These are phyloP conservation scores for Podaxis pistillaris DNA, from an alignment of 768 basidiomycete species.

Conservation along the genomic window DNA sequence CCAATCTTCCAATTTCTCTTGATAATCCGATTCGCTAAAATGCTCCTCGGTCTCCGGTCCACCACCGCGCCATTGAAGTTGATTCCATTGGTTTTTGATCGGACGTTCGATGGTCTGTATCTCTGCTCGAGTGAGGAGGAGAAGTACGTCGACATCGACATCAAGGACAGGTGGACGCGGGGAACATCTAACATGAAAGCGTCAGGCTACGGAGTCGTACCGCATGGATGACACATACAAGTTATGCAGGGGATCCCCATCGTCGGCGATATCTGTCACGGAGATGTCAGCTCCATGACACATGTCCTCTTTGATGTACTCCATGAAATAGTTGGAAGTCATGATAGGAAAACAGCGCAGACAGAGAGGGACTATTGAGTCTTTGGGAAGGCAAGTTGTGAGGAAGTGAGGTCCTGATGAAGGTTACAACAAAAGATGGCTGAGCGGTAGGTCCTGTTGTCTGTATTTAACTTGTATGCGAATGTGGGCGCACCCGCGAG, in stretches of 20 bases:
- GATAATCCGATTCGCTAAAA: not conserved
- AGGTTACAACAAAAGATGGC: not conserved
- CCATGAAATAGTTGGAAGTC: not conserved
- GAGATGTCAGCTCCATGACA: not conserved
- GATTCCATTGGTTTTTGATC: not conserved
- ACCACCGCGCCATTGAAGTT: not conserved
- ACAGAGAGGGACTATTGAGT: not conserved
- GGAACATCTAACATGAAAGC: not conserved
- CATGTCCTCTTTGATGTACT: conserved; percentile 2
- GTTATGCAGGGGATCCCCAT: not conserved
- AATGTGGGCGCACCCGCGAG: not conserved
- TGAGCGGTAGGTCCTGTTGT: not conserved
- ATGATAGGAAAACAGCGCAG: not conserved
- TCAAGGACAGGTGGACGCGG: not conserved
- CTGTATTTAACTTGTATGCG: not conserved
- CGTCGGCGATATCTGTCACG: not conserved
- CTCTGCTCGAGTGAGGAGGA: not conserved
- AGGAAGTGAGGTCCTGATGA: not conserved
- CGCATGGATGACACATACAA: not conserved
- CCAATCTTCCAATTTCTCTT: not conserved
- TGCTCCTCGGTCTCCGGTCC: not conserved
- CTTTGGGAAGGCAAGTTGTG: not conserved
- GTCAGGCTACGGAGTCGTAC: not conserved
- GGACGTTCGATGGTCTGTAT: not conserved
- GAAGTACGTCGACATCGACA: not conserved